Conservation (phyloP, 495 filamentous ascomycete species). For the Hyaloscypha finlandica region DNA sequence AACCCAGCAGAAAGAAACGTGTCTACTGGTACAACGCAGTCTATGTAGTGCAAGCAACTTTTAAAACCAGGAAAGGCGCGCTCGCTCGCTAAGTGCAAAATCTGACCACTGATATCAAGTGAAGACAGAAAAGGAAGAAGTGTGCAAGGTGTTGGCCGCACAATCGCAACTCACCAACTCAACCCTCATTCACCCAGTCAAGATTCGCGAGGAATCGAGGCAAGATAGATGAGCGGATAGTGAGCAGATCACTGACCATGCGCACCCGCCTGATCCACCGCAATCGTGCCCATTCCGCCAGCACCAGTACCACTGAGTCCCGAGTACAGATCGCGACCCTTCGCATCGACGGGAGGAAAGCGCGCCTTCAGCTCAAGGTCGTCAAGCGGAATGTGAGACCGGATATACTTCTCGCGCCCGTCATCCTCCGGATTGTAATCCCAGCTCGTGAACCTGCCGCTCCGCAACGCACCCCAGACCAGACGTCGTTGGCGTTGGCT, state of each 20-base stretch:
- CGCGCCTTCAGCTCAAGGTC: conserved; percentile 67
- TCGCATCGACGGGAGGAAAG: conserved; percentile 63
- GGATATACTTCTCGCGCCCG: conserved; percentile 71
- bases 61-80: too few species aligned
- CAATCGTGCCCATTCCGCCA: conserved; percentile 35
- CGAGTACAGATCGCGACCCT: conserved; percentile 44
- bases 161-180: too few species aligned
- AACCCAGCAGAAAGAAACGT: too few species aligned
- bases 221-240: background rate
- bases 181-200: too few species aligned
- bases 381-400: conserved; percentile 66
- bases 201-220: too few species aligned
- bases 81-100: too few species aligned
- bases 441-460: conserved; percentile 71
- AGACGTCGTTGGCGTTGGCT: conserved; percentile 73
- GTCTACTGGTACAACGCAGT: too few species aligned
- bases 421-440: conserved; percentile 76
- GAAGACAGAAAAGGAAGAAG: too few species aligned
- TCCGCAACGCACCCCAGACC: conserved; percentile 72
- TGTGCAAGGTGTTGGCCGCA: too few species aligned
- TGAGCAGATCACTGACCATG: conserved; percentile 27
- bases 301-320: conserved; percentile 21
- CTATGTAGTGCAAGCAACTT: too few species aligned
- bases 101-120: too few species aligned
- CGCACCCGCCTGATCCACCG: conserved; percentile 48